A percentile compares a stretch with the other conserved stretches of the same genome.
Conservation (phyloP, 257 asterid genomes). For the Gentiana dahurica region DNA sequence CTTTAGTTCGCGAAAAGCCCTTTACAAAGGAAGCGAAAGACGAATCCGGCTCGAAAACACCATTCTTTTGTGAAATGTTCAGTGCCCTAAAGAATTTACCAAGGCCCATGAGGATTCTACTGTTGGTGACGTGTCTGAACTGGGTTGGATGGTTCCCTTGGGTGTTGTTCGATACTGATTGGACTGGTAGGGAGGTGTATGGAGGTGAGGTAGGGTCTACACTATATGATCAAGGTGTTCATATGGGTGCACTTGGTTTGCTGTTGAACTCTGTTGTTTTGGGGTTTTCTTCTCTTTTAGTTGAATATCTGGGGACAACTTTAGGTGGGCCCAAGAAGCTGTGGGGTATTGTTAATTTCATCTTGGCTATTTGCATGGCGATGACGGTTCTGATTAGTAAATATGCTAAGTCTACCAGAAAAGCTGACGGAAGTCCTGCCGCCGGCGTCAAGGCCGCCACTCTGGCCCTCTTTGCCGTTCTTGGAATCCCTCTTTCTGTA, state of each 20-base stretch:
- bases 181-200: slow-evolving; percentile 30
- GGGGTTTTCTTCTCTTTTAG: slow-evolving; percentile 52
- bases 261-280: slow-evolving; percentile 60
- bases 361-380: slow-evolving; percentile 56
- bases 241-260: slow-evolving; percentile 71
- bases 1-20: slow-evolving; percentile 4
- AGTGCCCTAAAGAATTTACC: slow-evolving; percentile 16
- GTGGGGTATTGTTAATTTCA: slow-evolving; percentile 67
- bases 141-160: slow-evolving; percentile 30
- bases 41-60: neutral
- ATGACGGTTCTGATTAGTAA: slow-evolving; percentile 64
- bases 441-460: slow-evolving; percentile 48
- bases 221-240: slow-evolving; percentile 44
- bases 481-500: slow-evolving; percentile 83
- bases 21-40: too few species aligned
- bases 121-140: slow-evolving; percentile 19
- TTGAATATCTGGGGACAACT: slow-evolving; percentile 35
- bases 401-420: slow-evolving; percentile 40
- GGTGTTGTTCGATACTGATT: slow-evolving; percentile 24
- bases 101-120: slow-evolving; percentile 22
- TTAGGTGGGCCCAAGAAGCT: slow-evolving; percentile 50
- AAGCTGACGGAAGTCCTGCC: slow-evolving; percentile 24
- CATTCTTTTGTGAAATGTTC: slow-evolving; percentile 17
- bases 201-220: slow-evolving; percentile 11
- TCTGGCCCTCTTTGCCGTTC: slow-evolving; percentile 51